These are phyloP conservation scores for Phragmites australis DNA, from an alignment of 176 grass and related monocot species.

Conservation along the genomic window DNA sequence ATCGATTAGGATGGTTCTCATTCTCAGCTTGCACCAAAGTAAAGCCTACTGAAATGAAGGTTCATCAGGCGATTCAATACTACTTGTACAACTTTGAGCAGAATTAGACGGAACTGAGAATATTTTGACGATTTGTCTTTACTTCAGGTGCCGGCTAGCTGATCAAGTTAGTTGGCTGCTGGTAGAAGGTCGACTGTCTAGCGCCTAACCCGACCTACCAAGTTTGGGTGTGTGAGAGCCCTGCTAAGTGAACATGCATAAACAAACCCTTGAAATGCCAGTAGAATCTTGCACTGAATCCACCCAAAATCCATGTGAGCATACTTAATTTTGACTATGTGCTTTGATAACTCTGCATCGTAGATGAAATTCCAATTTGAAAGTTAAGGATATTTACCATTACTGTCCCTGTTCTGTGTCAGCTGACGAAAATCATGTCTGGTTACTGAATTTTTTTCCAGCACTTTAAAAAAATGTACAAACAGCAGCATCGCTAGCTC, in stretches of 20 bases:
- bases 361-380: too few species aligned
- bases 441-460: neutral
- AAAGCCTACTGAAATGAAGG: neutral
- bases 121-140: conserved; percentile 11
- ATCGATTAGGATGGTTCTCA: neutral
- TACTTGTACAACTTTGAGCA: neutral
- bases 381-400: neutral
- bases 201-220: too few species aligned
- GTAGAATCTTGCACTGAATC: too few species aligned
- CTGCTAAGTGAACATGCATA: too few species aligned
- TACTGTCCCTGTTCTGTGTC: neutral
- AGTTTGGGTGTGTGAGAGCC: too few species aligned
- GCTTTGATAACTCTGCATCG: too few species aligned
- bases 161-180: too few species aligned
- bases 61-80: neutral
- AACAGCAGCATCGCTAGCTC: neutral
- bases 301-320: too few species aligned
- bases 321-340: too few species aligned
- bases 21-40: neutral
- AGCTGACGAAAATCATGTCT: neutral
- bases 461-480: neutral
- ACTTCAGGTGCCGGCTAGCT: conserved; percentile 1
- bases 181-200: too few species aligned
- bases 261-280: too few species aligned
- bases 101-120: neutral